A percentile compares a stretch with the other conserved stretches of the same genome.
Evolutionary conservation across 129 eudicot genomes (phyloP).

Genomic region (Artemisia tridentata): DNA sequence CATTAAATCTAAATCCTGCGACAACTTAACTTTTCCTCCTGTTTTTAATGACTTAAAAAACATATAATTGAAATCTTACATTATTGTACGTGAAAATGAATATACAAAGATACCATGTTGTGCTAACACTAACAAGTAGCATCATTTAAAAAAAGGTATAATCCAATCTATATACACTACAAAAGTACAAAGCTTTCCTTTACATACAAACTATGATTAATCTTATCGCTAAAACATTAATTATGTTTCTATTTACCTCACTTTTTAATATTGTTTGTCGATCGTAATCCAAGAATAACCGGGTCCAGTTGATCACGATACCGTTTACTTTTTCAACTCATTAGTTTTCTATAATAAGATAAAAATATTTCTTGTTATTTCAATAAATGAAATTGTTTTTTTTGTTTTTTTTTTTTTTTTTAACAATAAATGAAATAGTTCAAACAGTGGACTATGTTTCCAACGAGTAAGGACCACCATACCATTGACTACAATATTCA

Average conservation of each 20-base stretch:
- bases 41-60: neutral
- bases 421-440: conserved; percentile 22
- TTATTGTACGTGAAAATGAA: neutral
- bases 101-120: neutral
- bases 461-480: conserved; percentile 16
- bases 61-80: neutral
- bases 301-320: neutral
- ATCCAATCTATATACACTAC: too few relatives aligned
- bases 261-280: too few relatives aligned
- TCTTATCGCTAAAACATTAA: neutral
- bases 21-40: neutral
- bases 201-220: neutral
- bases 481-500: neutral
- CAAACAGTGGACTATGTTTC: conserved; percentile 18
- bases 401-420: too few relatives aligned
- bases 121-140: neutral
- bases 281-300: neutral
- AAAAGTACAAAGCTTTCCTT: neutral
- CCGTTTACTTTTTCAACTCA: neutral
- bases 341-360: too few relatives aligned
- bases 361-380: too few relatives aligned
- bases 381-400: too few relatives aligned
- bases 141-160: neutral
- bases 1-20: too few relatives aligned
- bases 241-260: neutral